These are phyloP conservation scores for Termitomyces sp. DNA, from an alignment of 768 basidiomycete species.

Conservation along the genomic window DNA sequence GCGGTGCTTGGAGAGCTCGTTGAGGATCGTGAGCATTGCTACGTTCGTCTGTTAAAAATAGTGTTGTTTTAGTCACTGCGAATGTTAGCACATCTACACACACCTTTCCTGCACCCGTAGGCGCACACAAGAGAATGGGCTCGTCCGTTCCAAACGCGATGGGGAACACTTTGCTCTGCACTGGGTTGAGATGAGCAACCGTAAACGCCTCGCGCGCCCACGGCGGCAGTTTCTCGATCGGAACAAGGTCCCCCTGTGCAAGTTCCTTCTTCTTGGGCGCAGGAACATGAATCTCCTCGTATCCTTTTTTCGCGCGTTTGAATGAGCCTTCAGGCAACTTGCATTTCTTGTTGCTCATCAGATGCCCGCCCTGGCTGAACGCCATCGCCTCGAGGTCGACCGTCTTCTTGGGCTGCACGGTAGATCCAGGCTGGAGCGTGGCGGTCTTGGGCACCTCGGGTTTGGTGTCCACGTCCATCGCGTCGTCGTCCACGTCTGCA, in stretches of 20 bases:
- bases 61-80: conserved; percentile 9
- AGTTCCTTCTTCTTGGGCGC: conserved; percentile 77
- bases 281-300: conserved; percentile 96
- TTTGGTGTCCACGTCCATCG: conserved; percentile 78
- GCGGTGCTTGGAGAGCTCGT: conserved; percentile 86
- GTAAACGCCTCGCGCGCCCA: conserved; percentile 91
- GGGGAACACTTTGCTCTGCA: conserved; percentile 92
- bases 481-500: conserved; percentile 43
- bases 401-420: conserved; percentile 75
- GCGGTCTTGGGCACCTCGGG: conserved; percentile 72
- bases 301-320: conserved; percentile 94
- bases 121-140: conserved; percentile 92
- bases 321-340: conserved; percentile 97
- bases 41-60: conserved; percentile 88
- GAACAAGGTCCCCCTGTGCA: conserved; percentile 62
- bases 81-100: conserved; percentile 16
- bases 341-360: conserved; percentile 99
- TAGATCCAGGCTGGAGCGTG: conserved; percentile 83
- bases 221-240: conserved; percentile 64
- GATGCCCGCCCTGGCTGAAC: conserved; percentile 93
- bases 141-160: conserved; percentile 94
- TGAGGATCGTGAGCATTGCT: conserved; percentile 91
- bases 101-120: conserved; percentile 98
- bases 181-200: conserved; percentile 75
- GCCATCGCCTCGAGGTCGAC: conserved; percentile 92